Evolutionary conservation across 495 filamentous ascomycete genomes (phyloP), one percentile per base, ranked within the genome.

Genomic region (Podospora pseudocomata): DNA sequence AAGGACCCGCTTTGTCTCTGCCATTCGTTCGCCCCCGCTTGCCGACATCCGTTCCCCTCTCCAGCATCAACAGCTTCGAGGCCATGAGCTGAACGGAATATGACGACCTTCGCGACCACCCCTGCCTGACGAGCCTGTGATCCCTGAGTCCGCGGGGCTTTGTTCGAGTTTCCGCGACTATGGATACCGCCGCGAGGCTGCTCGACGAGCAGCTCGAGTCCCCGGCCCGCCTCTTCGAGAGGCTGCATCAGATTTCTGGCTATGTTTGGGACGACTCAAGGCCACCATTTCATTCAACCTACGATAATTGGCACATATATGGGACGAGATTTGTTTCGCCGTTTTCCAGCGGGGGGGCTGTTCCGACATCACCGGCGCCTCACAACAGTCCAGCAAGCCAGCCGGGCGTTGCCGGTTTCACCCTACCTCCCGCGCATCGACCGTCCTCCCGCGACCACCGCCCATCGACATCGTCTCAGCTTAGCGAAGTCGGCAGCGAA

Each of bases 231-330:
- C 86, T 94, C 62, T 90, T 89, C 67, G 90, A 93, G 79, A 83
- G 91, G 60, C 80, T 94, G 70, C 84, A 85, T 68, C 87, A 91
- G 70, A 80, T 94, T 67, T 83, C 89, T 28, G 90, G 90, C 32
- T 94, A 91, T 76, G 87, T 84, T 16, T 94, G 91, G 90, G 89
- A 92, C 78, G 88, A 90, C 68, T 82, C 85, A 2, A 78, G 79
- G 69, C 83, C 82, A 67, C 89, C 90, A n/a, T 88, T 90, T 72
- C 91, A 92, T 78, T 91, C 91, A n/a, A 90, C 86, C 68, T 94
- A 94, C 77, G 89, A 90, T 72, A 90, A 90, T 78, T 94, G 91
- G 82, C 81, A 85, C 64, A 72, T 84, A 61, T 83, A 76, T 63
- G 82, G 82, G 66, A 81, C 81, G 30, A 77, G 80, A 60, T 82